A percentile compares a stretch with the other conserved stretches of the same genome.
These are phyloP conservation scores for Calonectria honghensis DNA, from an alignment of 2,329 filamentous ascomycete genomes.

Conservation along the genomic window DNA sequence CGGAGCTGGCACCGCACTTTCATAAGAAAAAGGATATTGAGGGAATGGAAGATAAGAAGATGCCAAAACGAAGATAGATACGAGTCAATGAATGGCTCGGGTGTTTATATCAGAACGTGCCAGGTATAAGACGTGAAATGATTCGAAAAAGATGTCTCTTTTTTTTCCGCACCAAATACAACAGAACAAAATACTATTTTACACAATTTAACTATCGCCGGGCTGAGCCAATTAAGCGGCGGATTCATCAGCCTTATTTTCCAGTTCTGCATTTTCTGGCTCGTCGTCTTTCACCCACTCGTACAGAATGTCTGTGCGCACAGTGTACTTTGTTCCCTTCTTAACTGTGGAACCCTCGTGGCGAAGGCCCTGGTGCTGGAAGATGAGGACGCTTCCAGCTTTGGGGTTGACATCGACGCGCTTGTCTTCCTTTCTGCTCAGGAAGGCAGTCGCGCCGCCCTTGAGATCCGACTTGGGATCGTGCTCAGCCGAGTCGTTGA, in stretches of 20 bases:
- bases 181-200: neutral
- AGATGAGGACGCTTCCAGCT: conserved; percentile 75
- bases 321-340: conserved; percentile 73
- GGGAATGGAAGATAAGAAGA: conserved; percentile 84
- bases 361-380: conserved; percentile 71
- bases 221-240: conserved; percentile 18
- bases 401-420: conserved; percentile 73
- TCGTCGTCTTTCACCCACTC: conserved; percentile 54
- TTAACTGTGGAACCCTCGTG: conserved; percentile 74
- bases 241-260: neutral
- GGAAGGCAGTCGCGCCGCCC: conserved; percentile 75
- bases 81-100: conserved; percentile 24
- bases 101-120: neutral
- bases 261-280: neutral
- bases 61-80: conserved; percentile 61
- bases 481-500: conserved; percentile 56
- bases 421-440: conserved; percentile 64
- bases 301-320: conserved; percentile 74
- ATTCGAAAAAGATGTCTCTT: too few species aligned
- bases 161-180: too few species aligned
- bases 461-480: conserved; percentile 58
- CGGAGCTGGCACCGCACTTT: conserved; percentile 94
- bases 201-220: neutral
- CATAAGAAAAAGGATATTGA: conserved; percentile 95
- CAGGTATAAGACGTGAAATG: neutral